Base-by-base conservation (phyloP, 2,329 filamentous ascomycete genomes). In the Lachnum nothofagi region DNA sequence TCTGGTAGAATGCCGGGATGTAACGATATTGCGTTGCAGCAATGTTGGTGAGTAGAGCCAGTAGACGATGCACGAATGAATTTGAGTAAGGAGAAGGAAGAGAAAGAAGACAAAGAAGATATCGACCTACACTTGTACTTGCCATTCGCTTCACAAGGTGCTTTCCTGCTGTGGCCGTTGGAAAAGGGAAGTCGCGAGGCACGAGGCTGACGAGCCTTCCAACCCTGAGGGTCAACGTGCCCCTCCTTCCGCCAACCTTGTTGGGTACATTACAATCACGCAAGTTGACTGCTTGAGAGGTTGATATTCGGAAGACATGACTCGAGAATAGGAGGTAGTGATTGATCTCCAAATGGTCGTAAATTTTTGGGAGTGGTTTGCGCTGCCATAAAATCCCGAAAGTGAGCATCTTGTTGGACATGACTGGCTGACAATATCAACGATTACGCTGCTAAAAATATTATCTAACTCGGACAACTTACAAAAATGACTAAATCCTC, bases 11-110 rank as follows among this genome's bases (percentile, higher is more conserved):
- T 19, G 20, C 10, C 10, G 14, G n/a, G 12, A 24, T 20, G 37
- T 40, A 40, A 40, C 20, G 20, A 40, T 40, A 24, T 40, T 24
- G 37, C 19, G 37, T 25, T n/a, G 37, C 37, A 40, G 37, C 37
- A 40, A 40, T 40, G 20, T 14, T 40, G 37, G 37, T 40, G n/a
- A 14, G 20, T 23, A 10, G 19, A 40, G 37, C 20, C 22, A 40
- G 37, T n/a, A n/a, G 17, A 37, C 10, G 20, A 40, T 40, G 37
- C 19, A 16, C 16, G 20, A 22, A 8, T 16, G 14, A 12, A 27
- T 12, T 27, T 27, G n/a, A n/a, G n/a, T 27, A 12, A 27, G 25
- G 12, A 6, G 25, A 6, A 27, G 25, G 12, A 12, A 6, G 25
- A 27, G 25, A 27, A 40, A 40, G 20, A 9, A 40, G 8, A 3